A percentile compares a stretch with the other conserved stretches of the same genome.
These are phyloP conservation scores for Salix dunnii DNA, from an alignment of 345 rosid species.

Conservation along the genomic window DNA sequence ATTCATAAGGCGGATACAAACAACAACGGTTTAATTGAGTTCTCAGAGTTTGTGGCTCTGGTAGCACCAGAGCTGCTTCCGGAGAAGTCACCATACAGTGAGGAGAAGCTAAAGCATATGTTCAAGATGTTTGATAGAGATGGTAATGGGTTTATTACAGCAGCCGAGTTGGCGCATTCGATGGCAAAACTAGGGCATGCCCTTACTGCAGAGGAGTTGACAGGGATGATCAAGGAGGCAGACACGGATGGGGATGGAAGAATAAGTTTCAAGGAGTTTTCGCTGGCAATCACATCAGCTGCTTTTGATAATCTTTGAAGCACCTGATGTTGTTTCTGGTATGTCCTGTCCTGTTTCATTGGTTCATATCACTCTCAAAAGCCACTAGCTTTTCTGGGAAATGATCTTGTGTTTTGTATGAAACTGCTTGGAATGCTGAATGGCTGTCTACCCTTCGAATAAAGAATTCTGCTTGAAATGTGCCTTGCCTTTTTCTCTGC, in stretches of 20 bases:
- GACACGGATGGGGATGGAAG: constrained; percentile 90
- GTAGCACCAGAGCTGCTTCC: constrained; percentile 75
- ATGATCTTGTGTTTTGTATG: neutral
- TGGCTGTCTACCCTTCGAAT: neutral
- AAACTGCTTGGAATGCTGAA: neutral
- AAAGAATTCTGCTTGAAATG: neutral
- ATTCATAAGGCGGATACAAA: constrained; percentile 74
- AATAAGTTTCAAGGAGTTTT: constrained; percentile 74
- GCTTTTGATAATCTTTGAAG: constrained; percentile 73
- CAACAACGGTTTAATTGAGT: constrained; percentile 82
- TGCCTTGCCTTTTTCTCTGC: neutral
- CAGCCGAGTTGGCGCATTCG: constrained; percentile 45
- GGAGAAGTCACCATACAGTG: constrained; percentile 66
- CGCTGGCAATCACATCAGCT: constrained; percentile 76
- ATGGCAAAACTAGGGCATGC: constrained; percentile 50
- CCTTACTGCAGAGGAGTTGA: constrained; percentile 59
- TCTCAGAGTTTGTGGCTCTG: constrained; percentile 71
- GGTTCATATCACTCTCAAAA: neutral
- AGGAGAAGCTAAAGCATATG: constrained; percentile 39
- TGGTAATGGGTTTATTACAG: constrained; percentile 44
- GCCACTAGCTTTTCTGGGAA: neutral
- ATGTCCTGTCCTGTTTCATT: neutral
- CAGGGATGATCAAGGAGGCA: constrained; percentile 94
- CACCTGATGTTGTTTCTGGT: neutral
- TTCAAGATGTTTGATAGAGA: constrained; percentile 45